These are phyloP conservation scores for Atkinsonella texensis DNA, from an alignment of 2,329 filamentous ascomycete genomes.

Conservation along the genomic window DNA sequence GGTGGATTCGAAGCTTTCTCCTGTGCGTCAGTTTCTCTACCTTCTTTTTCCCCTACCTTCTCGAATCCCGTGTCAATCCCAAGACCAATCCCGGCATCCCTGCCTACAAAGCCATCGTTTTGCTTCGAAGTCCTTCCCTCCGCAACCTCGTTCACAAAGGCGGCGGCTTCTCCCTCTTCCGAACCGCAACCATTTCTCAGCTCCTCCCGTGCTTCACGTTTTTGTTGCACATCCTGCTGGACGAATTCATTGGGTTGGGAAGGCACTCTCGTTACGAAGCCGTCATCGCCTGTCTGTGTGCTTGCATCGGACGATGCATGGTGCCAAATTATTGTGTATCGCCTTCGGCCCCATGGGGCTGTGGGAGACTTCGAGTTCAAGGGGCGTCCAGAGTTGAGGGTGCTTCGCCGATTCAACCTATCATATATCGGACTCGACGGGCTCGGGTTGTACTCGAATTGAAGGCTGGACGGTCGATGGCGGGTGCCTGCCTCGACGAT, in stretches of 20 bases:
- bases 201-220: background rate
- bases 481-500: constrained; percentile 24
- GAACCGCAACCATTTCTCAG: background rate
- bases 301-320: constrained; percentile 15
- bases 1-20: background rate
- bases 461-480: constrained; percentile 21
- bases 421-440: constrained; percentile 24
- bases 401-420: constrained; percentile 20
- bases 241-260: background rate
- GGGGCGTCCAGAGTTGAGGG: no score
- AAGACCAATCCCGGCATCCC: background rate
- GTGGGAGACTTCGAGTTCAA: no score
- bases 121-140: constrained; percentile 1
- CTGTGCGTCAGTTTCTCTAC: background rate
- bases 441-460: constrained; percentile 25
- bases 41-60: background rate
- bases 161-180: background rate
- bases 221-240: background rate
- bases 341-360: constrained; percentile 7
- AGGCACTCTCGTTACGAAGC: background rate
- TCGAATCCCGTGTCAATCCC: background rate
- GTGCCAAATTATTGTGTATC: constrained; percentile 7
- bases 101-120: background rate
- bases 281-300: constrained; percentile 15
- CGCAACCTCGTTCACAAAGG: constrained; percentile 1